phyloP scores from a whole-genome alignment of 2,329 filamentous ascomycete genomes.

The Drechslerella stenobrocha region DNA sequence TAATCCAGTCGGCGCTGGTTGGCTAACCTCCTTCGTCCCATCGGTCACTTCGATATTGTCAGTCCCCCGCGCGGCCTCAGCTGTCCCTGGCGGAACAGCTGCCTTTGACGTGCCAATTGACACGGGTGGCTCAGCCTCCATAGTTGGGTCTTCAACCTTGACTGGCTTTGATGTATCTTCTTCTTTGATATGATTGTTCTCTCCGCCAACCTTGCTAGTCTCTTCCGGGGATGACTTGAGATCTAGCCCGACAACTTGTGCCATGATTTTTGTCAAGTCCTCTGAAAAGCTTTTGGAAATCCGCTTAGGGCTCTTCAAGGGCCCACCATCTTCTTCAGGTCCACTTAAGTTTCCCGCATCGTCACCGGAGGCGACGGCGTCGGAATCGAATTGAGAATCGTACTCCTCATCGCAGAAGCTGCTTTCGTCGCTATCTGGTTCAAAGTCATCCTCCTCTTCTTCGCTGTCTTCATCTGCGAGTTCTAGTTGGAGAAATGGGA shows the following conservation, averaged over 20 bases:
- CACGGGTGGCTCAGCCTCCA: no score
- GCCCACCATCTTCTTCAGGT: slow-evolving; percentile 37
- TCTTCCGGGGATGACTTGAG: slow-evolving; percentile 2
- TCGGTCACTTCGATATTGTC: no score
- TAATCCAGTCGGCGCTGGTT: no score
- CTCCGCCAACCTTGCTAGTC: background rate
- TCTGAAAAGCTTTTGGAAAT: slow-evolving; percentile 34
- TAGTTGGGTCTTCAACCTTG: background rate
- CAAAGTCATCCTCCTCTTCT: slow-evolving; percentile 43
- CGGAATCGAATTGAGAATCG: slow-evolving; percentile 41
- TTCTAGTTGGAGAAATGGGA: slow-evolving; percentile 36
- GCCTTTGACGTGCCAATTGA: no score
- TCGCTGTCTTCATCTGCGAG: slow-evolving; percentile 33
- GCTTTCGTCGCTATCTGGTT: slow-evolving; percentile 38
- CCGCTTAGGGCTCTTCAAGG: slow-evolving; percentile 40
- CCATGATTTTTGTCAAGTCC: slow-evolving; percentile 31
- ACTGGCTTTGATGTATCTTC: background rate
- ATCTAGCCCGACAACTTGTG: slow-evolving; percentile 30
- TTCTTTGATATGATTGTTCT: background rate
- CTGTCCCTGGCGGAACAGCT: no score
- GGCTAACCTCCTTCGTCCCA: no score
- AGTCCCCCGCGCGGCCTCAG: no score
- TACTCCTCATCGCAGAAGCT: slow-evolving; percentile 46
- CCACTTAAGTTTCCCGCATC: slow-evolving; percentile 39
- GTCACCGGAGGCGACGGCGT: slow-evolving; percentile 32